These are phyloP conservation scores for Diplodia mutila DNA, from an alignment of 2,329 filamentous ascomycete species.

Conservation along the genomic window DNA sequence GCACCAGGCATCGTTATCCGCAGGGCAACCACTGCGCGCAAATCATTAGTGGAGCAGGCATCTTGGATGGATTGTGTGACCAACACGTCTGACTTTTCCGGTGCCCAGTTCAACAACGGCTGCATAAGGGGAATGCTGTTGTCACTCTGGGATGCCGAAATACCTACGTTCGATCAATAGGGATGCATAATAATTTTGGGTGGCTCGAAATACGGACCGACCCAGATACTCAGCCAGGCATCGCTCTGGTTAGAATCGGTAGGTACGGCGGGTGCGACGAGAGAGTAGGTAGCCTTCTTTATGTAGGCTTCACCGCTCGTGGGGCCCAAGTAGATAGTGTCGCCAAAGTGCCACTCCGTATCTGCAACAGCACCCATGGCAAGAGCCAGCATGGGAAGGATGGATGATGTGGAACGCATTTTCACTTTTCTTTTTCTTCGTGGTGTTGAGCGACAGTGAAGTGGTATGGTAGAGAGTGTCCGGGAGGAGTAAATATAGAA, in stretches of 20 bases:
- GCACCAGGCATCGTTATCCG: constrained; percentile 15
- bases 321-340: constrained; percentile 21
- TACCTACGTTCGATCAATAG: not conserved
- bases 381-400: not conserved
- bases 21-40: not conserved
- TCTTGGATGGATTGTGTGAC: not conserved
- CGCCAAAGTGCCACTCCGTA: not conserved
- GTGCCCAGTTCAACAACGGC: constrained; percentile 9
- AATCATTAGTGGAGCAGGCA: not conserved
- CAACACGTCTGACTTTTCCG: not conserved
- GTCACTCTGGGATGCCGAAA: not conserved
- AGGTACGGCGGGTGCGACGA: not conserved
- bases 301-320: constrained; percentile 16
- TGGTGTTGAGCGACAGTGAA: not conserved
- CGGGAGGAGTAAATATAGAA: not conserved
- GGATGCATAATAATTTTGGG: not conserved
- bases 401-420: not conserved
- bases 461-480: not conserved
- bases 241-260: not conserved
- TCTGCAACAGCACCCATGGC: not conserved
- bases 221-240: constrained; percentile 8
- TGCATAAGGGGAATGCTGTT: not conserved
- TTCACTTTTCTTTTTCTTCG: not conserved
- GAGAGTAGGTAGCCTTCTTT: constrained; percentile 19
- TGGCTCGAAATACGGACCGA: constrained; percentile 7